phyloP scores from a whole-genome alignment of 1,284 basidiomycete genomes.

The Apiotrichum veenhuisii region DNA sequence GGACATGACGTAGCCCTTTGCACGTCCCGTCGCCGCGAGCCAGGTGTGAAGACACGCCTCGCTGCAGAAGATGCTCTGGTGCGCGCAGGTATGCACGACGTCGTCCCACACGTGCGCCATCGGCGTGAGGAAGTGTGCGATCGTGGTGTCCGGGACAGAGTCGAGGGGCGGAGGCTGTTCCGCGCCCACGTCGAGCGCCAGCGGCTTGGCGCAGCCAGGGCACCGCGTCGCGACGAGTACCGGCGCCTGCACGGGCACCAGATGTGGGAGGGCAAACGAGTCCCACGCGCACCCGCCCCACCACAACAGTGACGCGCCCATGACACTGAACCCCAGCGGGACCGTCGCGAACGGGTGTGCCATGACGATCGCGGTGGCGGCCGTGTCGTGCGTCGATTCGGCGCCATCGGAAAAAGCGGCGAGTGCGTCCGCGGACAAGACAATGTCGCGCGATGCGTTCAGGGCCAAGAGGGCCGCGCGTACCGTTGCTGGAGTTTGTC shows the following conservation, averaged over 20 bases:
- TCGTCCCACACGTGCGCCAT: conserved; percentile 9
- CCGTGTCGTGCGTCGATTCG: background rate
- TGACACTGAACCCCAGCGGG: conserved; percentile 12
- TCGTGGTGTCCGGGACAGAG: background rate
- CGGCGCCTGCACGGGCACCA: background rate
- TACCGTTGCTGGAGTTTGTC: background rate
- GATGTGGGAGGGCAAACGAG: conserved; percentile 5
- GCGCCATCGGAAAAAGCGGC: background rate
- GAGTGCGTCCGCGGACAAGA: background rate
- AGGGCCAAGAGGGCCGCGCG: background rate
- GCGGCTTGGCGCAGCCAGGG: background rate
- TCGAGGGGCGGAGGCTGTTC: background rate
- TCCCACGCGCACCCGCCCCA: conserved; percentile 12
- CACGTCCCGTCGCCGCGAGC: background rate
- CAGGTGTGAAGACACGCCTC: conserved; percentile 3
- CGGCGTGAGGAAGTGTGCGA: conserved; percentile 10
- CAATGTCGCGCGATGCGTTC: conserved; percentile 3
- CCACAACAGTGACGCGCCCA: background rate
- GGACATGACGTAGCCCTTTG: conserved; percentile 7
- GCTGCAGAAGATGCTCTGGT: conserved; percentile 9
- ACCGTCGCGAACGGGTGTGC: conserved; percentile 12
- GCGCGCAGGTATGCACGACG: conserved; percentile 10
- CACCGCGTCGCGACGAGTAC: conserved; percentile 8
- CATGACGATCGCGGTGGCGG: conserved; percentile 1
- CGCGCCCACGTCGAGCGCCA: conserved; percentile 2